phyloP scores from a whole-genome alignment of 371 early-diverging fungal species.

The Mucor lusitanicus region DNA sequence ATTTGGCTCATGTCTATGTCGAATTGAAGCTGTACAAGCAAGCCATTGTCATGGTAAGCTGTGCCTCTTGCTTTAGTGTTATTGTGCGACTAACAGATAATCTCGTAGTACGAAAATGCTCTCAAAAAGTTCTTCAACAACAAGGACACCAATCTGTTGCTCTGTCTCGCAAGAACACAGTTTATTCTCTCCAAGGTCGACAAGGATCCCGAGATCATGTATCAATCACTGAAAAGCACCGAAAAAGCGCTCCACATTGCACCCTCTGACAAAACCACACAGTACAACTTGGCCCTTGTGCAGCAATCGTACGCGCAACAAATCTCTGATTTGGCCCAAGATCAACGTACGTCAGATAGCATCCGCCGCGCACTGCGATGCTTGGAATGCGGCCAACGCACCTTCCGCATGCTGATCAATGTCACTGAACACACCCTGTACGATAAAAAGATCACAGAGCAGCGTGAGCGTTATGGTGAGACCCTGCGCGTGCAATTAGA shows the following conservation, averaged over 20 bases:
- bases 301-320: conserved; percentile 85
- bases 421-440: conserved; percentile 60
- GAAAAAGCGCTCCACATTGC: conserved; percentile 55
- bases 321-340: conserved; percentile 68
- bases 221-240: conserved; percentile 61
- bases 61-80: too few species aligned
- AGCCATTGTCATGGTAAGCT: conserved; percentile 66
- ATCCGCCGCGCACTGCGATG: conserved; percentile 62
- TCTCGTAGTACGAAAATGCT: conserved; percentile 68
- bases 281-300: conserved; percentile 80
- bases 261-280: conserved; percentile 66
- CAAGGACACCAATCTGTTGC: conserved; percentile 59
- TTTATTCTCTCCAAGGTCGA: conserved; percentile 77
- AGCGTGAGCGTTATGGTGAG: conserved; percentile 68
- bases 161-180: conserved; percentile 80
- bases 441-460: conserved; percentile 65
- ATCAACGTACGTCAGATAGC: conserved; percentile 56
- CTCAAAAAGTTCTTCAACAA: conserved; percentile 55
- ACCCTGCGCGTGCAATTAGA: conserved; percentile 60
- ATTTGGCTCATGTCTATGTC: conserved; percentile 78
- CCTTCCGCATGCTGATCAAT: conserved; percentile 55
- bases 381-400: conserved; percentile 59
- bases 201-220: conserved; percentile 73
- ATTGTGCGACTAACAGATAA: background rate
- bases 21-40: conserved; percentile 73